These are phyloP conservation scores for Stentor coeruleus DNA, from an alignment of 73 alveolate species.

Conservation along the genomic window DNA sequence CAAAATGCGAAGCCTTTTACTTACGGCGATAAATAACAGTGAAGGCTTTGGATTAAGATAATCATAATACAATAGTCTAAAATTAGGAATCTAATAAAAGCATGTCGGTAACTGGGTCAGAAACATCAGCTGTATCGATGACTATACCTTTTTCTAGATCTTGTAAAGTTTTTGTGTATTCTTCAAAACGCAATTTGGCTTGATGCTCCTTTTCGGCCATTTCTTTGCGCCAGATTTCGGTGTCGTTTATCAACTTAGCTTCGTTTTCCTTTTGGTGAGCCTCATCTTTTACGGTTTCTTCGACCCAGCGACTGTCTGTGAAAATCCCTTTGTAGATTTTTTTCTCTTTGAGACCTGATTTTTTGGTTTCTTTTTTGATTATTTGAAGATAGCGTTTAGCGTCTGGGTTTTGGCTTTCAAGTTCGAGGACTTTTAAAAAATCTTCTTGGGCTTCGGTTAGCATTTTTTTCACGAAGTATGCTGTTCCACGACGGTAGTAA, in stretches of 20 bases:
- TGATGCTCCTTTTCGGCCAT: not conserved
- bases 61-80: no score
- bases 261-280: not conserved
- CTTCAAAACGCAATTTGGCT: not conserved
- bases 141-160: not conserved
- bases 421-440: not conserved
- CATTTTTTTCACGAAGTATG: not conserved
- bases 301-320: not conserved
- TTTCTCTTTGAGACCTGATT: not conserved
- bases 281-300: not conserved
- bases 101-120: not conserved
- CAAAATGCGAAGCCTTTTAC: conserved; percentile 58
- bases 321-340: not conserved
- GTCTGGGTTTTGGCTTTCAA: not conserved
- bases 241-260: not conserved
- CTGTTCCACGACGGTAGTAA: not conserved
- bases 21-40: conserved; percentile 83
- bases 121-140: not conserved
- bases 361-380: not conserved
- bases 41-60: conserved; percentile 95
- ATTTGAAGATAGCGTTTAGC: not conserved
- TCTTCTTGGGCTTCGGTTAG: not conserved
- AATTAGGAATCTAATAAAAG: not conserved
- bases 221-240: not conserved
- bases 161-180: no score